Evolutionary conservation across 2,329 filamentous ascomycete genomes (phyloP).

Genomic region (Hymenoscyphus repandus): DNA sequence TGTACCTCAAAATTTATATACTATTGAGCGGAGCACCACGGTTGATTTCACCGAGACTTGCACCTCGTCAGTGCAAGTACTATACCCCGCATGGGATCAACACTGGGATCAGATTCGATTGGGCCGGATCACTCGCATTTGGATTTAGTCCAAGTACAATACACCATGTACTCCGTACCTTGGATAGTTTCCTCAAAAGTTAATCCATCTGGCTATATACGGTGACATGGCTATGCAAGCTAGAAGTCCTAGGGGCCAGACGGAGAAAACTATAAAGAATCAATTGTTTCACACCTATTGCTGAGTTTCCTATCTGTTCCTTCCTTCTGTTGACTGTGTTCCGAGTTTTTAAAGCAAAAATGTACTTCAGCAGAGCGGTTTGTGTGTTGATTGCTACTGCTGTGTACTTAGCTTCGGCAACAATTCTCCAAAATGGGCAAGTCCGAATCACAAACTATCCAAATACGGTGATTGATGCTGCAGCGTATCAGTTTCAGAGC

Average conservation of each 20-base stretch:
- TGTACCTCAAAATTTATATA: neutral
- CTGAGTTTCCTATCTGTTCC: neutral
- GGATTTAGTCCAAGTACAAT: neutral
- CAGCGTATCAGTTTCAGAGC: conserved; percentile 38
- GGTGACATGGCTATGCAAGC: no score
- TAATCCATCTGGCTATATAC: neutral
- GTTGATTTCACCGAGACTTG: neutral
- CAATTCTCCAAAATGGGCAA: conserved; percentile 32
- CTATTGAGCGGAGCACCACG: neutral
- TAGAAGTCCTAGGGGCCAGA: no score
- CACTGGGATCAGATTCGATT: neutral
- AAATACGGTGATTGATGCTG: conserved; percentile 35
- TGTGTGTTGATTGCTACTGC: neutral
- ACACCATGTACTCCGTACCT: neutral
- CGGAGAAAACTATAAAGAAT: neutral
- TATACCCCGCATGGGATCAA: conserved; percentile 2
- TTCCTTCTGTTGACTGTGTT: neutral
- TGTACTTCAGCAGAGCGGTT: conserved; percentile 12
- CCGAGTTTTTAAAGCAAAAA: conserved; percentile 2
- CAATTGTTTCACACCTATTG: no score
- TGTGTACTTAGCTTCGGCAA: conserved; percentile 14
- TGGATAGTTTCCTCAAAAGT: neutral
- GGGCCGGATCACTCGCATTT: neutral
- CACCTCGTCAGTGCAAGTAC: neutral
- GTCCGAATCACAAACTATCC: conserved; percentile 37